Conservation (phyloP, 768 basidiomycete genomes). For the Phanerodontia chrysosporium region DNA sequence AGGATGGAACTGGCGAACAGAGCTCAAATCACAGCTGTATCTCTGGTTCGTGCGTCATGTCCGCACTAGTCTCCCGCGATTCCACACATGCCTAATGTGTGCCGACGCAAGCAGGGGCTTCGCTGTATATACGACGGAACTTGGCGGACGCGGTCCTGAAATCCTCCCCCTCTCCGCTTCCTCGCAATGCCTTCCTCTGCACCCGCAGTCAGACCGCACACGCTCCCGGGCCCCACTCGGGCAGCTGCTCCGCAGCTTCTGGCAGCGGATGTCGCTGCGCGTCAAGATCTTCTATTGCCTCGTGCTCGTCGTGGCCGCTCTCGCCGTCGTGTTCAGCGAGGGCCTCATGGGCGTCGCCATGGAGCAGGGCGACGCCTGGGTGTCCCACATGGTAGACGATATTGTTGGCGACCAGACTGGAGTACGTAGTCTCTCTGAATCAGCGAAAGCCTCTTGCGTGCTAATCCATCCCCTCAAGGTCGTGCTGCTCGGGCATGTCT, state of each 20-base stretch:
- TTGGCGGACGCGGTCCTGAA: too few relatives aligned
- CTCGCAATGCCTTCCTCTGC: neutral
- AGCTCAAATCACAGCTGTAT: too few relatives aligned
- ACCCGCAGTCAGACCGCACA: neutral
- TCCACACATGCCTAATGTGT: neutral
- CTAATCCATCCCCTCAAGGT: too few relatives aligned
- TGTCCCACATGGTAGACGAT: neutral
- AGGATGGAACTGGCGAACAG: too few relatives aligned
- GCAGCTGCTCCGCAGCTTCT: neutral
- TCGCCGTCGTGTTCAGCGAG: slow-evolving; percentile 6
- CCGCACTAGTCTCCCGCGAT: neutral
- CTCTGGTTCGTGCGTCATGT: too few relatives aligned
- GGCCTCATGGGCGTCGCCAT: slow-evolving; percentile 5
- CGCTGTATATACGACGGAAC: neutral
- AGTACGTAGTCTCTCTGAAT: neutral
- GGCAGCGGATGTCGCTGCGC: neutral
- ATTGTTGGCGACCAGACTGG: slow-evolving; percentile 3
- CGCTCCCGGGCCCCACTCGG: neutral
- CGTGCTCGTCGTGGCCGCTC: neutral
- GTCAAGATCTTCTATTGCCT: neutral
- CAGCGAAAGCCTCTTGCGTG: too few relatives aligned
- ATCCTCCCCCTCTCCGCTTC: neutral
- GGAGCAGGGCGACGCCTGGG: neutral
- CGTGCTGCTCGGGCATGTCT: slow-evolving; percentile 17
- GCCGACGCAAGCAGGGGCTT: neutral